Base-by-base conservation (phyloP, 257 asterid species). In the Solanum etuberosum region DNA sequence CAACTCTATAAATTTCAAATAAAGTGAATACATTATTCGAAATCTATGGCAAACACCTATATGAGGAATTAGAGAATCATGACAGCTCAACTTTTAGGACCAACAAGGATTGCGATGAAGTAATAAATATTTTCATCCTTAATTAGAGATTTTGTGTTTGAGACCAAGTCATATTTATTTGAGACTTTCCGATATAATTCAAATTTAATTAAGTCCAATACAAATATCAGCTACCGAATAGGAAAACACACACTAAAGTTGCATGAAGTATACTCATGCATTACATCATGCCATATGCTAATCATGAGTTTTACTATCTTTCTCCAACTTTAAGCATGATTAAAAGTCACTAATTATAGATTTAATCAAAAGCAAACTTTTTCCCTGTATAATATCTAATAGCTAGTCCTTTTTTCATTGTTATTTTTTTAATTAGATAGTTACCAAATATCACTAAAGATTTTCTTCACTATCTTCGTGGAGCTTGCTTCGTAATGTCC, bases 241-340 rank as follows among this genome's bases (percentile, higher is more conserved):
- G 23, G 0, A 51, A 51, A 51, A 51, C 1, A 51, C 23, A 51
- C 2, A 51, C 10, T 54, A 54, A 3, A 54, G 63, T 54, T 54
- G 23, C 63, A 20, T 51, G 61, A 16, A 51, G 23, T 51, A 51
- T 51, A 51, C 61, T 51, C 61, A 51, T 51, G n/a, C 23, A 51
- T 51, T 51, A 51, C 23, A 16, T 51, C 23, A 51, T 51, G 4
- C 10, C 63, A 20, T 54, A 54, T 54, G 81, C 46, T 72, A 35
- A 72, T 73, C 25, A 20, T 35, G 82, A 35, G 18, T 34, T 71
- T 71, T 34, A 15, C 34, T 0, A 71, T 71, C 42, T 82, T 85
- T 86, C 88, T 87, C n/a, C 43, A 87, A 76, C 86, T 72, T 86
- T 92, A 89, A 94, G 96, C 98, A 91, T 92, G 91, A 90, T 91